phyloP scores from a whole-genome alignment of 306 rosid species.

The Hylodesmum podocarpum region DNA sequence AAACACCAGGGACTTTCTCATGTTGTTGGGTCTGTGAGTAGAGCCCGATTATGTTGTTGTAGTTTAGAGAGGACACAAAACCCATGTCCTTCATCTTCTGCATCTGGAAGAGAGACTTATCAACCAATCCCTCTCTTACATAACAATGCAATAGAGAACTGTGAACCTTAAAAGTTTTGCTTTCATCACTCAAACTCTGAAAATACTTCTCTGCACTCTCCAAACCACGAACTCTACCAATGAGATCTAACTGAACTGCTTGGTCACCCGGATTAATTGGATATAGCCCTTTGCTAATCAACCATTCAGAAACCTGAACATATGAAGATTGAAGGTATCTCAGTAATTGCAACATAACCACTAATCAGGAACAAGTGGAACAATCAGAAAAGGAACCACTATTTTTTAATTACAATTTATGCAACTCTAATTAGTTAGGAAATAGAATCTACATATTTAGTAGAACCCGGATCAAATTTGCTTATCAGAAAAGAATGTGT shows the following conservation, averaged over 20 bases:
- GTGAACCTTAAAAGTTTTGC: constrained; percentile 47
- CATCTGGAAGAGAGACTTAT: constrained; percentile 62
- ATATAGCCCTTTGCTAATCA: constrained; percentile 49
- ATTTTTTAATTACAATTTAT: background rate
- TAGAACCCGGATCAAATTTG: background rate
- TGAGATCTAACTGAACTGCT: constrained; percentile 64
- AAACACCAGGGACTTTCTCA: constrained; percentile 61
- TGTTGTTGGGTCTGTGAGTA: constrained; percentile 39
- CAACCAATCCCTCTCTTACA: constrained; percentile 60
- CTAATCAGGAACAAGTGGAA: background rate
- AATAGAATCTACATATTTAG: background rate
- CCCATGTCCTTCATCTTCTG: constrained; percentile 70
- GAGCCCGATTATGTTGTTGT: constrained; percentile 68
- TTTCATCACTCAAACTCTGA: constrained; percentile 43
- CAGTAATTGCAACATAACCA: background rate
- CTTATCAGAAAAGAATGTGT: background rate
- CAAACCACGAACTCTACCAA: constrained; percentile 64
- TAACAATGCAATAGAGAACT: constrained; percentile 78
- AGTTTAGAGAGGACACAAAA: constrained; percentile 47
- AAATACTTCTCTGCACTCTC: constrained; percentile 63
- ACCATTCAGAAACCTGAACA: constrained; percentile 73
- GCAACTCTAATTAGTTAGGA: background rate
- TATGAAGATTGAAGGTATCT: constrained; percentile 1
- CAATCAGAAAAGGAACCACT: background rate
- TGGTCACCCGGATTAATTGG: constrained; percentile 42